A percentile compares a stretch with the other conserved stretches of the same genome.
Conservation (phyloP, 331 rosid species). For the Rhamnella rubrinervis region DNA sequence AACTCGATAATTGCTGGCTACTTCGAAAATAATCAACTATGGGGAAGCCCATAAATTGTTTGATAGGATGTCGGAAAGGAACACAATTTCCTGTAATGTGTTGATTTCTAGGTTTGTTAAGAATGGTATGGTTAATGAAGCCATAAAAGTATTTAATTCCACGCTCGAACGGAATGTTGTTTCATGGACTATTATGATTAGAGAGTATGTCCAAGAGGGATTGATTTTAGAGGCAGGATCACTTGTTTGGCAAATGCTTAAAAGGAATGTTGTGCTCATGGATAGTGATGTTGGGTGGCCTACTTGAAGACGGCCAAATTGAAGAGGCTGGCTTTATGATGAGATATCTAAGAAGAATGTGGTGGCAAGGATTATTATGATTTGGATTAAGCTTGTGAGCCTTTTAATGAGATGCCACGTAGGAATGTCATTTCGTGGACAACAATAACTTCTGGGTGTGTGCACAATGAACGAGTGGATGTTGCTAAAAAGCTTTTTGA, state of each 20-base stretch:
- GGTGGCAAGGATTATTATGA: slow-evolving; percentile 23
- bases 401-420: slow-evolving; percentile 13
- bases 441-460: slow-evolving; percentile 14
- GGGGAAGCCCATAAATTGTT: slow-evolving; percentile 21
- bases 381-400: slow-evolving; percentile 19
- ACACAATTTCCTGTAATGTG: slow-evolving; percentile 24
- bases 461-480: slow-evolving; percentile 11
- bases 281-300: slow-evolving; percentile 24
- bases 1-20: too few species aligned
- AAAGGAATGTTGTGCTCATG: slow-evolving; percentile 25
- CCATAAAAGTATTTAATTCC: slow-evolving; percentile 23
- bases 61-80: slow-evolving; percentile 24
- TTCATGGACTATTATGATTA: slow-evolving; percentile 24
- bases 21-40: too few species aligned
- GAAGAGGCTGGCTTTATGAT: slow-evolving; percentile 20
- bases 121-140: slow-evolving; percentile 22
- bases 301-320: slow-evolving; percentile 18
- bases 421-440: slow-evolving; percentile 24
- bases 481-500: slow-evolving; percentile 22
- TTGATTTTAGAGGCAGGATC: slow-evolving; percentile 22
- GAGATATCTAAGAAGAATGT: slow-evolving; percentile 19
- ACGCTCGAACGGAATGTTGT: slow-evolving; percentile 22
- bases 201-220: slow-evolving; percentile 29
- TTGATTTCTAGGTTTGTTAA: slow-evolving; percentile 22
- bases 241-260: slow-evolving; percentile 24